Conservation (phyloP, 441 rosid genomes). For the Bruguiera hainesii region DNA sequence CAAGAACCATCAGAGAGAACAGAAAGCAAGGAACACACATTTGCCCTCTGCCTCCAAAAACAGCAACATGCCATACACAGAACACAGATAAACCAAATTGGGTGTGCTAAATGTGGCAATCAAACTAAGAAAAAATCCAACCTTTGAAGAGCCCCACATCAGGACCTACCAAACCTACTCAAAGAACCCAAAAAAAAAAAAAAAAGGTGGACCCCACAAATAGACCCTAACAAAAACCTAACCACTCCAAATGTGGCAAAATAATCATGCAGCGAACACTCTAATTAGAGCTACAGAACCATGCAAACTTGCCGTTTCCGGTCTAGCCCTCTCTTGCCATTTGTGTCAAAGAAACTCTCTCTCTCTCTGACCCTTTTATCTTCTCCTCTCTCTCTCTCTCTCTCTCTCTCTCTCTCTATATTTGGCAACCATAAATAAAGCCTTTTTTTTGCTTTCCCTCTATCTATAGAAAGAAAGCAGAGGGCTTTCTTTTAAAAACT, state of each 20-base stretch:
- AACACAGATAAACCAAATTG: background rate
- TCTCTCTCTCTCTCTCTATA: conserved; percentile 27
- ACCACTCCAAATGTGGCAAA: conserved; percentile 56
- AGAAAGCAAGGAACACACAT: background rate
- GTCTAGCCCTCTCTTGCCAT: conserved; percentile 33
- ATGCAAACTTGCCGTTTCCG: conserved; percentile 77
- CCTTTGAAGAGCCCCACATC: conserved; percentile 1
- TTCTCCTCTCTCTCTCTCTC: conserved; percentile 25
- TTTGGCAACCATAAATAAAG: conserved; percentile 41
- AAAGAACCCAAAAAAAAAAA: background rate
- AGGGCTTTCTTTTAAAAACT: background rate
- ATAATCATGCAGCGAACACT: conserved; percentile 46
- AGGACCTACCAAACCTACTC: conserved; percentile 6
- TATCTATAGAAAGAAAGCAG: conserved; percentile 8
- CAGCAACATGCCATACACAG: conserved; percentile 1
- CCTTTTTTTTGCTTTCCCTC: conserved; percentile 7
- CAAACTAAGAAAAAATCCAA: background rate
- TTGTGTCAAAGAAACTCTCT: conserved; percentile 33
- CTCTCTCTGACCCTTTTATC: conserved; percentile 14
- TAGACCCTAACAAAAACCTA: conserved; percentile 12
- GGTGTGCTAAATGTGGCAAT: conserved; percentile 6
- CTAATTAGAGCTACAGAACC: conserved; percentile 64
- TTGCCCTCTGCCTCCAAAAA: background rate
- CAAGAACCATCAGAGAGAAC: background rate
- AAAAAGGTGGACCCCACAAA: conserved; percentile 33